Base-by-base conservation (phyloP, 164 flowering plant species). In the Umbellularia californica region DNA sequence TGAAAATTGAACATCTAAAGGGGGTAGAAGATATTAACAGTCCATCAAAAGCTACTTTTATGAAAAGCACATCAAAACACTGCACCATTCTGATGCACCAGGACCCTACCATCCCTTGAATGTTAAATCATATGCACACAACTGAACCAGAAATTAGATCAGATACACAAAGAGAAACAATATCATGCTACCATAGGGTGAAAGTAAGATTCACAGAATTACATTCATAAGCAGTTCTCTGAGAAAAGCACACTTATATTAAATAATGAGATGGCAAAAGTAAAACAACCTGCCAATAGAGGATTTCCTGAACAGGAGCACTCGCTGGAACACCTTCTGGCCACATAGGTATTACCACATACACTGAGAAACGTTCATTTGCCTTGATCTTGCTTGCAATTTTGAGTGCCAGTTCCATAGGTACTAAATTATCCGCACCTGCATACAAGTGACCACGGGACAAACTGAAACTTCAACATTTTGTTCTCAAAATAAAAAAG, bases 351-450 rank as follows among this genome's bases (percentile, higher is more conserved):
- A 91, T 86, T 5, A 90, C 89, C 68, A 91, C 74, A 74, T 89
- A 92, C 3, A 85, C 94, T n/a, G 86, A 71, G 74, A 92, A 92
- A 15, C 88, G 85, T 75, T 92, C 92, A 27, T 84, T 83, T 58
- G 83, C 84, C n/a, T 65, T 83, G 67, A 92, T 92, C 79, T 92
- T 90, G 83, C 86, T 88, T 1, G 86, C 89, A 75, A 92, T 88
- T 84, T 92, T 92, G 83, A 90, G 62, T 35, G 93, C 94, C 79
- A 92, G 68, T 64, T 92, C 97, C 90, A 92, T 89, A 2, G 97
- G 94, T 23, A 92, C 79, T 74, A 88, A 82, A 74, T 90, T 88
- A 81, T 90, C 87, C 13, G 94, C 97, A 73, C 97, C 97, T 92
- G 86, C 15, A 47, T 75, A 68, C 25, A 76, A 41, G 47, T 41